Percentiles rank a stretch among this genome's conserved stretches.
Evolutionary conservation across 2,329 filamentous ascomycete genomes (phyloP).

Genomic region (Talaromyces funiculosus): DNA sequence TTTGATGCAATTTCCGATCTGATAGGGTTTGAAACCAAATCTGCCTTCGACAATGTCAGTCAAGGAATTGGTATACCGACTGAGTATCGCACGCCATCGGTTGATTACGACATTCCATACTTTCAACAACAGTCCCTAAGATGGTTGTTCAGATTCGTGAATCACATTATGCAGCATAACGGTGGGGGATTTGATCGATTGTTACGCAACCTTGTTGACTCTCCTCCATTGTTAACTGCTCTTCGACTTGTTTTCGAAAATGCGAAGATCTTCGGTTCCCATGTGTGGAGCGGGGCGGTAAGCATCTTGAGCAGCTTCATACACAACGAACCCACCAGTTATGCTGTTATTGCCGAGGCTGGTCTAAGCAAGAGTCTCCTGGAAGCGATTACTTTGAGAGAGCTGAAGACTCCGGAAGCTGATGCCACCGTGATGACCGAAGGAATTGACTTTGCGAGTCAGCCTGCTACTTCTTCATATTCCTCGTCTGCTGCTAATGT

Average conservation of each 20-base stretch:
- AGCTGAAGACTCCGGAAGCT: slow-evolving; percentile 32
- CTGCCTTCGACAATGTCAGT: slow-evolving; percentile 61
- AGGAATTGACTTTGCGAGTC: slow-evolving; percentile 30
- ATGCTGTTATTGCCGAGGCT: slow-evolving; percentile 89
- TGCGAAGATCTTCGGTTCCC: slow-evolving; percentile 73
- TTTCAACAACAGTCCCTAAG: slow-evolving; percentile 90
- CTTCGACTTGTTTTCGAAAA: slow-evolving; percentile 78
- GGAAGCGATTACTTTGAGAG: slow-evolving; percentile 62
- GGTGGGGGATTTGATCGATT: slow-evolving; percentile 82
- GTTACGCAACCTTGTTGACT: slow-evolving; percentile 89
- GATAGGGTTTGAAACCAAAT: slow-evolving; percentile 69
- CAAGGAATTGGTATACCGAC: slow-evolving; percentile 65
- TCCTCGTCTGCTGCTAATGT: slow-evolving; percentile 14
- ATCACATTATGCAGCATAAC: slow-evolving; percentile 85
- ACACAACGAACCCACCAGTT: slow-evolving; percentile 97
- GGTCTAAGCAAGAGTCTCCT: slow-evolving; percentile 82
- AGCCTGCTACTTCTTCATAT: slow-evolving; percentile 33
- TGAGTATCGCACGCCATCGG: slow-evolving; percentile 69
- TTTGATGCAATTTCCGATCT: slow-evolving; percentile 87
- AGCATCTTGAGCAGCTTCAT: slow-evolving; percentile 93
- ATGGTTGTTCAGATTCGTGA: slow-evolving; percentile 91
- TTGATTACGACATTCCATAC: slow-evolving; percentile 91
- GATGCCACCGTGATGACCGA: slow-evolving; percentile 28
- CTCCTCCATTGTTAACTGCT: slow-evolving; percentile 72
- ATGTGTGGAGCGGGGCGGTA: slow-evolving; percentile 92